These are phyloP conservation scores for Sclerospora graminicola DNA, from an alignment of 352 stramenopile genomes.

Conservation along the genomic window DNA sequence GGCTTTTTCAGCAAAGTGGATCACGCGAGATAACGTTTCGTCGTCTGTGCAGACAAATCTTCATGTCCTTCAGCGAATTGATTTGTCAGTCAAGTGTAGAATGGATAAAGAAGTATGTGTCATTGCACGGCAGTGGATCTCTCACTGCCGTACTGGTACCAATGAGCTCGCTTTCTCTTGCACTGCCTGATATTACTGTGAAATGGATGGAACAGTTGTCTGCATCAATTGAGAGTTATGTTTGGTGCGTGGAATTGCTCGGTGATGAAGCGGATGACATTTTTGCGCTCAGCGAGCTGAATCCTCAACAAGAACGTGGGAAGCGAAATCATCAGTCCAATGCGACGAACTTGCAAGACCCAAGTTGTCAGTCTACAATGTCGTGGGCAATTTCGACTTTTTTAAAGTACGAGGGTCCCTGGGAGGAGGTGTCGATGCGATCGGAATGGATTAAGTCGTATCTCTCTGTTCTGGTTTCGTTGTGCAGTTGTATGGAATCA, in stretches of 20 bases:
- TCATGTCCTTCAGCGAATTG: slow-evolving; percentile 34
- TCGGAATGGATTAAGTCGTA: slow-evolving; percentile 15
- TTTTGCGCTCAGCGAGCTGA: slow-evolving; percentile 1
- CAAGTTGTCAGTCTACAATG: slow-evolving; percentile 18
- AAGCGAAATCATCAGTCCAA: slow-evolving; percentile 26
- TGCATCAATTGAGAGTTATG: slow-evolving; percentile 45
- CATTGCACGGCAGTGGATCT: slow-evolving; percentile 5
- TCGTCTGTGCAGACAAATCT: slow-evolving; percentile 29
- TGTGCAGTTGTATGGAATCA: slow-evolving; percentile 19
- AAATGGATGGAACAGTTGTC: slow-evolving; percentile 59
- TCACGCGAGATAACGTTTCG: slow-evolving; percentile 30
- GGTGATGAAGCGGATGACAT: slow-evolving; percentile 18
- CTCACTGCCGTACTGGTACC: slow-evolving; percentile 35
- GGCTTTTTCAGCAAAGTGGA: slow-evolving; percentile 34
- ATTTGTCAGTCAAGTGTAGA: slow-evolving; percentile 25
- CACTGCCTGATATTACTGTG: slow-evolving; percentile 15
- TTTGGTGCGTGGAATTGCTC: slow-evolving; percentile 43
- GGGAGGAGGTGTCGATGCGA: slow-evolving; percentile 5
- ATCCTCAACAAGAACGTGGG: slow-evolving; percentile 4
- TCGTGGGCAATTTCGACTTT: slow-evolving; percentile 30
- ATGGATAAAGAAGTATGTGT: slow-evolving; percentile 43
- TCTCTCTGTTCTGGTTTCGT: slow-evolving; percentile 16
- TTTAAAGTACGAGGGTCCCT: slow-evolving; percentile 19
- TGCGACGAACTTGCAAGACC: not conserved
- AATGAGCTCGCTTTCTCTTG: slow-evolving; percentile 26